Evolutionary conservation across 179 eudicot species (phyloP), one percentile per base, ranked within the genome.

Genomic region (Beta corolliflora): DNA sequence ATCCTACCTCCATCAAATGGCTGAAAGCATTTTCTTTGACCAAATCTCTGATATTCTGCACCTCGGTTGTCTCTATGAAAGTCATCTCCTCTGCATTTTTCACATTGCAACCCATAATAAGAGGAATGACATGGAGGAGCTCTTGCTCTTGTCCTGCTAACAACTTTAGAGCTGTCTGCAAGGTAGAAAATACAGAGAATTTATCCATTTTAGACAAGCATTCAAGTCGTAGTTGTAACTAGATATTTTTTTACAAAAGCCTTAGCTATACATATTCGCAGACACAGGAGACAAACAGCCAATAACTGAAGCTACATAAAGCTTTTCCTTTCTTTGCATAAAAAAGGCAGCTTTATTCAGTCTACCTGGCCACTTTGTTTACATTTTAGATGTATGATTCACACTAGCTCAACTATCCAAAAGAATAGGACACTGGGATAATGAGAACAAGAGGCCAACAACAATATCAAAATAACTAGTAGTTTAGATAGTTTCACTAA

Each of bases 1-100:
- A 67, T 16, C 81, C 74, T 85, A 96, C 99, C 98, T 94, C 99
- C 98, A 94, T 92, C 79, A 96, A 88, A 92, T 88, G 99, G 87
- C 97, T 91, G 78, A 80, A 96, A 68, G 97, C 93, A 91, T 85
- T 88, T 88, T 92, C 93, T 85, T 92, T 92, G 86, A 89, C 63
- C 80, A 89, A 83, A 68, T 85, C 78, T 52, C 88, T 81, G 86
- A 94, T 83, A 71, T 89, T 89, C 75, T 83, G 87, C 78, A 61
- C 92, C 53, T 85, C 77, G 29, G 68, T 65, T 55, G 44, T 81
- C 68, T 84, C 82, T 61, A 90, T 86, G 21, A 84, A 81, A 79
- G 82, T 86, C 73, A 86, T 91, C 67, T 89, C 89, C 29, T 60
- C 85, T 18, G 79, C 76, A 74, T 79, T 86, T 71, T 84, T 93